Conservation (phyloP, 192 early-diverging fungal genomes). For the Jimgerdemannia flammicorona region DNA sequence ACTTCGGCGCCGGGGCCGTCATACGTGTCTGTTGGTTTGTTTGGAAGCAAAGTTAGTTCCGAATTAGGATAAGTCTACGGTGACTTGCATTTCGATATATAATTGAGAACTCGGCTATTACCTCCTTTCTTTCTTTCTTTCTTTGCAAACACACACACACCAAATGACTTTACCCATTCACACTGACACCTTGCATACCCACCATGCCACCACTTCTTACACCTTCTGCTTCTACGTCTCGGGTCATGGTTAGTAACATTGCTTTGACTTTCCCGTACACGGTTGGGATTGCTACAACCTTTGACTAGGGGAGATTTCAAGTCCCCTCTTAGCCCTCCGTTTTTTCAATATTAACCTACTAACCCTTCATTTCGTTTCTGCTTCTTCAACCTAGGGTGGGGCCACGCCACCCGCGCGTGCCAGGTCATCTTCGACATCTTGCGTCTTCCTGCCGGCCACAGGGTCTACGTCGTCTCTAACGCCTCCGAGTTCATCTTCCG, state of each 20-base stretch:
- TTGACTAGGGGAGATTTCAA: neutral
- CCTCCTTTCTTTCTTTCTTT: too few relatives aligned
- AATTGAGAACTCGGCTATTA: too few relatives aligned
- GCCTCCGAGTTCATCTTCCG: slow-evolving; percentile 56
- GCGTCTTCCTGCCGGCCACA: slow-evolving; percentile 34
- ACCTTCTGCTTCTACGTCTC: slow-evolving; percentile 57
- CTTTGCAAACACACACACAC: too few relatives aligned
- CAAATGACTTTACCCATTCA: too few relatives aligned
- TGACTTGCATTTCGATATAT: too few relatives aligned
- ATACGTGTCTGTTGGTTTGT: too few relatives aligned
- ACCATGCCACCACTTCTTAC: slow-evolving; percentile 22
- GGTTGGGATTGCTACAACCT: neutral
- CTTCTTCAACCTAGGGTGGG: slow-evolving; percentile 37
- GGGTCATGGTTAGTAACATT: slow-evolving; percentile 44
- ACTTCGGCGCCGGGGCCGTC: too few relatives aligned
- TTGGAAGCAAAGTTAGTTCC: too few relatives aligned
- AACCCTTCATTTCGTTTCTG: neutral
- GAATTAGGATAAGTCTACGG: too few relatives aligned
- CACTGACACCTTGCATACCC: too few relatives aligned
- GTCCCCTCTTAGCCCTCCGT: slow-evolving; percentile 3
- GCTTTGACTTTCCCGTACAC: neutral
- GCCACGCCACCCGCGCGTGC: slow-evolving; percentile 56
- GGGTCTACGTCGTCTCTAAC: slow-evolving; percentile 49
- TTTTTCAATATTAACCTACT: neutral
- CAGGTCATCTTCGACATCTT: slow-evolving; percentile 52